Base-by-base conservation (phyloP, 2,329 filamentous ascomycete species). In the Pestalotiopsis fici region DNA sequence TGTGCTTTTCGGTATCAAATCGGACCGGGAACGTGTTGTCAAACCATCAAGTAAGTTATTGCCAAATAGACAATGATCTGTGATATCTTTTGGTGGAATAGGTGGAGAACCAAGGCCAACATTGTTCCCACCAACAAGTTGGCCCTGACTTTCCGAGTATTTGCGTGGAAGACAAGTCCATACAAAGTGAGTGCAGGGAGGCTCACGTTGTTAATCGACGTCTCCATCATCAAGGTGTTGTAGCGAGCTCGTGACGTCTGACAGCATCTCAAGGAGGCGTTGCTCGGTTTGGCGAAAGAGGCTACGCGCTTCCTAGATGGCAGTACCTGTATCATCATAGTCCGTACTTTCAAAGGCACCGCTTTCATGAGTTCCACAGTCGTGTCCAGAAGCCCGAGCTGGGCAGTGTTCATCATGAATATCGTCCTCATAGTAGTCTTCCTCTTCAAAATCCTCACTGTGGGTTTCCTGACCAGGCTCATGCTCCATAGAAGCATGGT, bases 381-480 rank as follows among this genome's bases (percentile, higher is more conserved):
- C 69, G 55, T 59, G 64, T 50, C 47, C 64, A 67, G 60, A 67
- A 60, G 64, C 67, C 56, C 50, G 47, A 43, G 73, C 67, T 18
- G 73, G 69, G 59, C 75, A 70, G 18, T 74, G 69, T 21, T 76
- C 74, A 13, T 78, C 76, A 50, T 65, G 65, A 37, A 73, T 71
- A 4, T 77, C 76, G 15, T 81, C 80, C 35, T 78, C 78, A 64
- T 80, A 79, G n/a, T 77, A 77, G 28, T 79, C 79, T 28, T 83
- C 82, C 7, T 74, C 75, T 35, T 82, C 79, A 11, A 78, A 80
- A 2, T 78, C 79, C 37, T 82, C 80, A 63, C 78, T 76, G 12
- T 76, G 76, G 6, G 66, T 67, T 7, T 76, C 76, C 59, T 74
- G 71, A 35, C 70, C 70, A 18, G 54, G 43, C 6, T 66, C 64